Evolutionary conservation across 176 grass and related monocot genomes (phyloP).

Genomic region (Aegilops bicornis): DNA sequence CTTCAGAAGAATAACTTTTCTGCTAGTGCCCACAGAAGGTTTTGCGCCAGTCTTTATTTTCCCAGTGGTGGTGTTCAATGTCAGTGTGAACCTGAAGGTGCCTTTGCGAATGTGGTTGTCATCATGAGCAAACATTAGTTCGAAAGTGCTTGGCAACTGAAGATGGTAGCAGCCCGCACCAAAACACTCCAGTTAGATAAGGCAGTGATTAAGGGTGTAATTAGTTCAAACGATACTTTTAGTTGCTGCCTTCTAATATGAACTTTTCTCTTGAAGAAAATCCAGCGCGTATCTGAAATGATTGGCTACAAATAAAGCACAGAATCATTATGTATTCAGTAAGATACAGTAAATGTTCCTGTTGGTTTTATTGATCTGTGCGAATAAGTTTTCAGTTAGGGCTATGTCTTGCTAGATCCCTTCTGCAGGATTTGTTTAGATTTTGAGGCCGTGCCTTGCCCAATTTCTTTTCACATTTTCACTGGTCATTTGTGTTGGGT

Average conservation of each 20-base stretch:
- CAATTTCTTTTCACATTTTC: not conserved
- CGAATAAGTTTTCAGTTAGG: not conserved
- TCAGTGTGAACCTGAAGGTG: conserved; percentile 16
- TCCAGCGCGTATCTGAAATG: not conserved
- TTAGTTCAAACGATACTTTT: not conserved
- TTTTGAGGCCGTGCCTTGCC: not conserved
- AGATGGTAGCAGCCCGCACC: not conserved
- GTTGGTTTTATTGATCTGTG: not conserved
- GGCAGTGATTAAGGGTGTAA: not conserved
- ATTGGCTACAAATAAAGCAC: not conserved
- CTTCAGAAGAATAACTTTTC: not conserved
- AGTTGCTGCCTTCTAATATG: not conserved
- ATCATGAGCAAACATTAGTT: not conserved
- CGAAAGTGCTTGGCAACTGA: not conserved
- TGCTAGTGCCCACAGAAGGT: not conserved
- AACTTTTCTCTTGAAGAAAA: not conserved
- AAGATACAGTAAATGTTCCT: not conserved
- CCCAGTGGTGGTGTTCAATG: not conserved
- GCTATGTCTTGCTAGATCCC: not conserved
- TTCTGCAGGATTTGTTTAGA: not conserved
- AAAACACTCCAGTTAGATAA: not conserved
- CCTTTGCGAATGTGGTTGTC: not conserved
- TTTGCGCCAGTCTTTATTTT: not conserved
- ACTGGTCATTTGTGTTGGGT: not conserved
- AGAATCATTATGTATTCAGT: not conserved